Base-by-base conservation (phyloP, 495 filamentous ascomycete species). In the Endocarpon pusillum region DNA sequence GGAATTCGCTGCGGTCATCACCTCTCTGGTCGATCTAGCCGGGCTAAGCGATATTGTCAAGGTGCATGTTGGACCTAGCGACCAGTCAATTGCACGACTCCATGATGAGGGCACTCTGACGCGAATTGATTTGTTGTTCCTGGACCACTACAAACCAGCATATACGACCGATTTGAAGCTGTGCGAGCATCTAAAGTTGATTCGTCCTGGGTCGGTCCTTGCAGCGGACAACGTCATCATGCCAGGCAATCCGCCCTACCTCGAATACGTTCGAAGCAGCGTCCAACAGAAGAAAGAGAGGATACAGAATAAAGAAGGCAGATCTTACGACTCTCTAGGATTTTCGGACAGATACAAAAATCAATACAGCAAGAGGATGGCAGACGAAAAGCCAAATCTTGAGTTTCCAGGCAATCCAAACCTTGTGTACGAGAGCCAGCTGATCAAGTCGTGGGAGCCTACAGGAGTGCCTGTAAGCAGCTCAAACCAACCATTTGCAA, bases 141-240 rank as follows among this genome's bases (percentile, higher is more conserved):
- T 82, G n/a, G 77, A 80, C 37, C 78, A 81, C 39, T 66, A 64
- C 47, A 78, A 81, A 42, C 69, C 70, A 0, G 59, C 66, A 0
- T 81, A 81, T 39, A 66, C 54, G 1, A 52, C 62, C 1, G 77
- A 82, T 40, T 54, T 81, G 35, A 81, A 79, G 56, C 52, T 75
- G 3, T 75, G 71, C 40, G 77, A 81, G 56, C 59, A 67, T 20
- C 54, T 81, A 9, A 59, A 55, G 3, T 40, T 82, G 17, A 49
- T 82, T 18, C 54, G 48, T 1, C 46, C 50, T 0, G 76, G 75
- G 3, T 64, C 69, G 0, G 58, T 78, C 3, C 37, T 77, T 15
- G 71, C 64, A 1, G 77, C 75, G 2, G 76, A 82, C 45, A 81
- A 81, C 43, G 66, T 78, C n/a, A 63, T 79, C 35, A 63, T 65